Percentiles rank a stretch among this genome's conserved stretches.
phyloP scores from a whole-genome alignment of 345 rosid genomes.

The Brassica cretica region DNA sequence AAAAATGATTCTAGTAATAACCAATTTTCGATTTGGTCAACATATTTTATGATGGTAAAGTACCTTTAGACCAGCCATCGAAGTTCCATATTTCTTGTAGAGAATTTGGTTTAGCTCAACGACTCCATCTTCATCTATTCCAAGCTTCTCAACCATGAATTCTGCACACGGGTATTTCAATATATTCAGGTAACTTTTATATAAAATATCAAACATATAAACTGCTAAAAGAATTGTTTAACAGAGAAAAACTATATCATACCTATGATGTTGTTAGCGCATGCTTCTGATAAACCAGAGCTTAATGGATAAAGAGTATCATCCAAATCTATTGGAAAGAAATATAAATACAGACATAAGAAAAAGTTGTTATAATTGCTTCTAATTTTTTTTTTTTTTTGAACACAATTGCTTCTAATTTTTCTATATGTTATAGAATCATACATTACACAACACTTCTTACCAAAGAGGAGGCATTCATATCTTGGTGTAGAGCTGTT shows the following conservation, averaged over 20 bases:
- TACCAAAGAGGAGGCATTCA: conserved; percentile 83
- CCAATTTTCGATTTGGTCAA: not conserved
- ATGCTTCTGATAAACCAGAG: conserved; percentile 58
- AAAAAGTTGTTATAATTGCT: not conserved
- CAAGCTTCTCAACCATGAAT: conserved; percentile 68
- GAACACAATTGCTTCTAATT: not conserved
- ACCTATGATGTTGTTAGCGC: conserved; percentile 61
- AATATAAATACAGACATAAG: not conserved
- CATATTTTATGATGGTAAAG: not conserved
- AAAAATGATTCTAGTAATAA: not conserved
- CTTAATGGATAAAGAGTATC: conserved; percentile 68
- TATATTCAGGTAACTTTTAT: not conserved
- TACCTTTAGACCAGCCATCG: conserved; percentile 96
- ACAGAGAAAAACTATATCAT: not conserved
- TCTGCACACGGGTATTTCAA: conserved; percentile 43
- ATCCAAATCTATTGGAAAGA: conserved; percentile 53
- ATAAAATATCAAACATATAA: not conserved
- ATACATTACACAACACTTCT: conserved; percentile 14
- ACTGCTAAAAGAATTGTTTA: too few relatives aligned
- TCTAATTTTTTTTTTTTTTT: not conserved
- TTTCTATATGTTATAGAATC: not conserved
- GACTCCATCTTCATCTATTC: conserved; percentile 60
- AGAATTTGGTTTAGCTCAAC: conserved; percentile 56
- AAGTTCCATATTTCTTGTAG: conserved; percentile 77
- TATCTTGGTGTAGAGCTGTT: conserved; percentile 45